phyloP scores from a whole-genome alignment of 352 stramenopile genomes.

The Phytophthora pseudosyringae region DNA sequence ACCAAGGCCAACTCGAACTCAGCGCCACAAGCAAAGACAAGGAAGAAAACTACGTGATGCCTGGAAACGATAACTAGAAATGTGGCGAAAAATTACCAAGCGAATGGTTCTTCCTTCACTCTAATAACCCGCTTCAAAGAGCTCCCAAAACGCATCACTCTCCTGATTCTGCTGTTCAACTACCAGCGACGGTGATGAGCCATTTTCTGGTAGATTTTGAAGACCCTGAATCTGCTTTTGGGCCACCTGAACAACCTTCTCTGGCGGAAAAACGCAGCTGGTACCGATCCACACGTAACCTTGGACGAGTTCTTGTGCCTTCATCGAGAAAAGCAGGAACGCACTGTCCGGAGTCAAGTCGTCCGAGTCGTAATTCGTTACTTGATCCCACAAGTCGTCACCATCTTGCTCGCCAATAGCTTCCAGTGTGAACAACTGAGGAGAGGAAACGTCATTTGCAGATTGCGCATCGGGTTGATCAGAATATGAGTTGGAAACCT shows the following conservation, averaged over 20 bases:
- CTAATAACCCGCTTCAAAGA: conserved; percentile 70
- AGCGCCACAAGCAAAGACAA: conserved; percentile 26
- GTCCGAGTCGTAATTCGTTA: conserved; percentile 71
- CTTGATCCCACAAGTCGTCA: conserved; percentile 45
- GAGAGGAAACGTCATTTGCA: conserved; percentile 4
- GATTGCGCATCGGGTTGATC: background rate
- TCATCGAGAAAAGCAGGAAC: conserved; percentile 43
- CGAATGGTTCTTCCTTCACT: background rate
- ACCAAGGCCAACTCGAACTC: conserved; percentile 15
- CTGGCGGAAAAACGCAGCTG: conserved; percentile 7
- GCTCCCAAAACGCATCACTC: conserved; percentile 64
- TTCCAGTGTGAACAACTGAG: conserved; percentile 54
- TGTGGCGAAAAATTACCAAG: conserved; percentile 2
- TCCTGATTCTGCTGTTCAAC: conserved; percentile 45
- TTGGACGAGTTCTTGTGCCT: background rate
- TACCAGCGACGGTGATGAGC: conserved; percentile 2
- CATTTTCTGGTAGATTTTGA: background rate
- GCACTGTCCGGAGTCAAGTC: conserved; percentile 44
- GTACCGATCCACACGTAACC: conserved; percentile 57
- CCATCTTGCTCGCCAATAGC: conserved; percentile 2
- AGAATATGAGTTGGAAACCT: background rate
- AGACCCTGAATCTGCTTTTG: conserved; percentile 20
- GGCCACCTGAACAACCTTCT: conserved; percentile 27
- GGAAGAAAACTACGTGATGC: conserved; percentile 10
- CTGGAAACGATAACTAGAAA: conserved; percentile 13